phyloP scores from a whole-genome alignment of 2,329 filamentous ascomycete species.

The Cladophialophora chaetospira region DNA sequence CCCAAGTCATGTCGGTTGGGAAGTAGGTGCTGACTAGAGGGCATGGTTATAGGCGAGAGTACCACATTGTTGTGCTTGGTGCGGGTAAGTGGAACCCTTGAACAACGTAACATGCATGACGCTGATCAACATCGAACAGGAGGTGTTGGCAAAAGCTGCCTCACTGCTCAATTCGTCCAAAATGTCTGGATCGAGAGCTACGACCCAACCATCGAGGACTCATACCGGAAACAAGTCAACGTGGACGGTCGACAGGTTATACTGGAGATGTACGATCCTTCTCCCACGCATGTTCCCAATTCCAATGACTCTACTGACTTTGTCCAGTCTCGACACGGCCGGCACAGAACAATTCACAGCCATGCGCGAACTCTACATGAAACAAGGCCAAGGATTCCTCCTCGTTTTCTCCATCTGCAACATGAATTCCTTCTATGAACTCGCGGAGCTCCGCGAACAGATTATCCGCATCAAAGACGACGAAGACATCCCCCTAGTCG shows the following conservation, averaged over 20 bases:
- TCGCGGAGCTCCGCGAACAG: constrained; percentile 79
- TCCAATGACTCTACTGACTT: constrained; percentile 59
- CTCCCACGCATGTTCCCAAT: constrained; percentile 75
- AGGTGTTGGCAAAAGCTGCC: constrained; percentile 88
- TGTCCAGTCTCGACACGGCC: constrained; percentile 74
- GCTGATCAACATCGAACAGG: constrained; percentile 58
- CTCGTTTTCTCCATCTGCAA: constrained; percentile 92
- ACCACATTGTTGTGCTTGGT: constrained; percentile 79
- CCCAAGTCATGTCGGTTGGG: not conserved
- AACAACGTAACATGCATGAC: not conserved
- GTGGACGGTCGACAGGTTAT: constrained; percentile 89
- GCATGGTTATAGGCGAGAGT: constrained; percentile 65
- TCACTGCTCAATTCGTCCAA: constrained; percentile 91
- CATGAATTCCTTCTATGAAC: constrained; percentile 76
- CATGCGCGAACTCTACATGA: constrained; percentile 81
- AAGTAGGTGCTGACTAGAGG: not conserved
- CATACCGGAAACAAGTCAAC: constrained; percentile 83
- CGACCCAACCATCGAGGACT: constrained; percentile 85
- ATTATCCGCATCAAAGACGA: constrained; percentile 91
- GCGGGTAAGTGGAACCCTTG: constrained; percentile 73
- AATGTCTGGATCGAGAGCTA: constrained; percentile 94
- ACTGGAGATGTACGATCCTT: constrained; percentile 74
- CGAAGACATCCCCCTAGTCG: constrained; percentile 80
- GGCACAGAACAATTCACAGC: constrained; percentile 83
- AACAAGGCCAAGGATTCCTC: constrained; percentile 86